These are phyloP conservation scores for Neurospora sp. DNA, from an alignment of 495 filamentous ascomycete species.

Conservation along the genomic window DNA sequence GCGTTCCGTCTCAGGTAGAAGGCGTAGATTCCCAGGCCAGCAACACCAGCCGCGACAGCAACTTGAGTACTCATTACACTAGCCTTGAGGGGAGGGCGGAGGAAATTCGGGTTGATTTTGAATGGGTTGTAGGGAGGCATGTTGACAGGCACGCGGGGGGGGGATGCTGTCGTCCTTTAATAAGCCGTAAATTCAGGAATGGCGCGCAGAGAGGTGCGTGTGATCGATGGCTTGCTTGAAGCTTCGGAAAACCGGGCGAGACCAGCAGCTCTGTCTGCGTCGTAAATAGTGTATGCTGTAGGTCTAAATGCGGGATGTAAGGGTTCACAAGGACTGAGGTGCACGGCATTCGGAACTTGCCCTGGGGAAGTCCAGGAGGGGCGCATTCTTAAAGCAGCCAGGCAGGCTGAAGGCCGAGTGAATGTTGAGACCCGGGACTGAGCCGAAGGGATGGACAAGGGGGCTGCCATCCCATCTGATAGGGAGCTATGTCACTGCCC, in stretches of 20 bases:
- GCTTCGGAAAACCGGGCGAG: not conserved
- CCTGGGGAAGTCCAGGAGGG: not conserved
- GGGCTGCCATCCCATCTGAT: not conserved
- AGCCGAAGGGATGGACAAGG: not conserved
- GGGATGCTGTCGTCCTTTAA: conserved; percentile 1
- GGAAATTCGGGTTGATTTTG: not conserved
- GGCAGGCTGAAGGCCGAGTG: not conserved
- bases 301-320: not conserved
- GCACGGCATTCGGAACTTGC: not conserved
- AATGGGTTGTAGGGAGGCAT: conserved; percentile 7
- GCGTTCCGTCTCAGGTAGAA: conserved; percentile 11
- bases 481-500: not conserved
- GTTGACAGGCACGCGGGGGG: not conserved
- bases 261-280: not conserved
- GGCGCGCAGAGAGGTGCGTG: not conserved
- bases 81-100: conserved; percentile 10
- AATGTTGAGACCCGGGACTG: not conserved
- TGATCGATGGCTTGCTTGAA: not conserved
- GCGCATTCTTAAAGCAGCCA: not conserved
- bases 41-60: conserved; percentile 18
- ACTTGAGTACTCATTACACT: conserved; percentile 19
- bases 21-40: conserved; percentile 19
- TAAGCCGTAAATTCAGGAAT: not conserved
- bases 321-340: not conserved
- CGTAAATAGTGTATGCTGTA: not conserved